Percentiles rank a stretch among this genome's conserved stretches.
Evolutionary conservation across 139 green algal species (phyloP).

Genomic region (Dunaliella sp.): DNA sequence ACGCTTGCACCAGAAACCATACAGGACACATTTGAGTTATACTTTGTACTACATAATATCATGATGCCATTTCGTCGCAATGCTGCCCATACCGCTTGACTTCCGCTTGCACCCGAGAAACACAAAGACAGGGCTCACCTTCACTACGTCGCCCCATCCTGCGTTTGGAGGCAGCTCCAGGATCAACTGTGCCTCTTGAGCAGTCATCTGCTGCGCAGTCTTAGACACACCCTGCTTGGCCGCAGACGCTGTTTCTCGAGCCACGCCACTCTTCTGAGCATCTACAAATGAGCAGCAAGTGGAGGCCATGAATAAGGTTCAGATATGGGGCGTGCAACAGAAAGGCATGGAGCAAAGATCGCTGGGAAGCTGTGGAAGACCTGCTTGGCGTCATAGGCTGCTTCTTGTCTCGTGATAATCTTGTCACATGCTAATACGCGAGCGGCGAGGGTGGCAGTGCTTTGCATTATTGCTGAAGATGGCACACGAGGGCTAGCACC

Average conservation of each 20-base stretch:
- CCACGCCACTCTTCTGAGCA: constrained; percentile 70
- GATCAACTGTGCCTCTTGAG: constrained; percentile 79
- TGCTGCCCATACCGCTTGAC: no score
- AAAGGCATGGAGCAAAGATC: neutral
- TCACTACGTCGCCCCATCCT: constrained; percentile 70
- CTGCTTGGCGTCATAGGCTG: no score
- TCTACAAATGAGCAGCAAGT: constrained; percentile 59
- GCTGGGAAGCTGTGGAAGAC: neutral
- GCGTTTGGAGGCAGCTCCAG: constrained; percentile 61
- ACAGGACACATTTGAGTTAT: no score
- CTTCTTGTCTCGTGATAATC: no score
- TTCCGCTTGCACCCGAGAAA: no score
- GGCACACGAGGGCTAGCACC: no score
- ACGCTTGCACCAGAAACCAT: no score
- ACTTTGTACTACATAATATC: no score
- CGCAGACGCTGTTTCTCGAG: constrained; percentile 49
- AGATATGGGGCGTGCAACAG: neutral
- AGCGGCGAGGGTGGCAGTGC: no score
- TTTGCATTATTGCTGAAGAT: no score
- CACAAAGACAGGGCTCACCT: constrained; percentile 45
- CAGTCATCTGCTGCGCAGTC: constrained; percentile 42
- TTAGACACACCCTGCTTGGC: constrained; percentile 33
- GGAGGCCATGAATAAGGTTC: neutral
- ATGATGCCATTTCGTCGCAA: no score
- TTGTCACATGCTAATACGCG: no score